A percentile compares a stretch with the other conserved stretches of the same genome.
phyloP scores from a whole-genome alignment of 768 basidiomycete species.

The Rhodotorula graminis region DNA sequence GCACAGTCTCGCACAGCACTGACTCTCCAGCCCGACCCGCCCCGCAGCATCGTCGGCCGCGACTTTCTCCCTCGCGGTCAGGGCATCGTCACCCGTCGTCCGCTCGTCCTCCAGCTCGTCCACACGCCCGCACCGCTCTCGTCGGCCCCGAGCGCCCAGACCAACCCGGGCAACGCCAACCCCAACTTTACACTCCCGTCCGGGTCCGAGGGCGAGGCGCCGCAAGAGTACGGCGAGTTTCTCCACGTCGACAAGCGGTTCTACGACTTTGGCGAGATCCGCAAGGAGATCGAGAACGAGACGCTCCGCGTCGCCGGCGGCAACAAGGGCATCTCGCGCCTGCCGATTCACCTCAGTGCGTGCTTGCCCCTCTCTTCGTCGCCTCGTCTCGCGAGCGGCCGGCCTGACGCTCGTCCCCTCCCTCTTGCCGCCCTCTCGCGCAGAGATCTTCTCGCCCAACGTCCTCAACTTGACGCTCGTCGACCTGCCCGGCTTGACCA shows the following conservation, averaged over 20 bases:
- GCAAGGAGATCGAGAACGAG: conserved; percentile 96
- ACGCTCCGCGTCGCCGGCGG: conserved; percentile 89
- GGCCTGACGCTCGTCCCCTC: not conserved
- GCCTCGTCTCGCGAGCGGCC: not conserved
- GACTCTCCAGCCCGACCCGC: not conserved
- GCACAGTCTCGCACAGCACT: not conserved
- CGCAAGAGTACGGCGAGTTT: conserved; percentile 92
- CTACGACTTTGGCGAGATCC: conserved; percentile 90
- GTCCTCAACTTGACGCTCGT: conserved; percentile 94
- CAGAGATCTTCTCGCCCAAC: conserved; percentile 84
- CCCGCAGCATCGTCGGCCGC: conserved; percentile 77
- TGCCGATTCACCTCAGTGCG: conserved; percentile 76
- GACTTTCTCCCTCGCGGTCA: conserved; percentile 51
- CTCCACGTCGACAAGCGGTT: conserved; percentile 92
- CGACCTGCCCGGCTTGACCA: conserved; percentile 93
- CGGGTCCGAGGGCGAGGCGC: not conserved
- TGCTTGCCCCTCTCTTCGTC: not conserved
- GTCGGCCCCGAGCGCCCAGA: conserved; percentile 33
- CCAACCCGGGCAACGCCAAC: conserved; percentile 36
- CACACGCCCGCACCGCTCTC: conserved; percentile 68
- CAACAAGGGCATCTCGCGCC: conserved; percentile 95
- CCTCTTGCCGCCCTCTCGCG: too few species aligned
- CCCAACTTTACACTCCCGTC: conserved; percentile 21
- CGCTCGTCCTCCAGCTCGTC: conserved; percentile 90
- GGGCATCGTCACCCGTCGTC: conserved; percentile 93